A percentile compares a stretch with the other conserved stretches of the same genome.
phyloP scores from a whole-genome alignment of 345 rosid species.

The Populus nigra region DNA sequence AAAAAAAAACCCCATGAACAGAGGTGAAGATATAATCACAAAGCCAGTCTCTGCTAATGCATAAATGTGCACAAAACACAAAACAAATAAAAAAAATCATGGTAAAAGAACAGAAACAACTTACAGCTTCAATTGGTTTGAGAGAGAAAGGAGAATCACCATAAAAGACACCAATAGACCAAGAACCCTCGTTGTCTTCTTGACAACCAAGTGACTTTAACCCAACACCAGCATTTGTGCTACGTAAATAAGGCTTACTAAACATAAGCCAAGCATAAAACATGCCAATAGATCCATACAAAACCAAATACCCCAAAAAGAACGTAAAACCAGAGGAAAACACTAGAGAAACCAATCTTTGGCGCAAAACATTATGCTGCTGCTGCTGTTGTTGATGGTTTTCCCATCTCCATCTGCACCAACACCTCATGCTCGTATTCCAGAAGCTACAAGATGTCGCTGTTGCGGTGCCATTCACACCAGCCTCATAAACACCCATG shows the following conservation, averaged over 20 bases:
- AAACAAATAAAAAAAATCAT: background rate
- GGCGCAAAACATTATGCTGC: background rate
- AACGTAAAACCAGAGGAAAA: slow-evolving; percentile 50
- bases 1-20: background rate
- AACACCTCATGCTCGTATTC: slow-evolving; percentile 25
- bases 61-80: background rate
- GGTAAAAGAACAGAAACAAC: slow-evolving; percentile 2
- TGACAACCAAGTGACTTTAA: slow-evolving; percentile 58
- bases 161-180: slow-evolving; percentile 88
- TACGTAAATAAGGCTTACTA: slow-evolving; percentile 29
- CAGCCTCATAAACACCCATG: slow-evolving; percentile 21
- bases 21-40: background rate
- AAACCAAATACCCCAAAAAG: slow-evolving; percentile 49
- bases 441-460: slow-evolving; percentile 1
- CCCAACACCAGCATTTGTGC: slow-evolving; percentile 16
- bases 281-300: slow-evolving; percentile 60
- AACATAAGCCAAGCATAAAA: slow-evolving; percentile 58
- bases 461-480: background rate
- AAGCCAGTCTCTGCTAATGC: background rate
- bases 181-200: slow-evolving; percentile 86
- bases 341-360: slow-evolving; percentile 28
- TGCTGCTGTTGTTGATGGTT: slow-evolving; percentile 12
- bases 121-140: slow-evolving; percentile 82
- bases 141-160: slow-evolving; percentile 89
- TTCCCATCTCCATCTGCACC: slow-evolving; percentile 33